Evolutionary conservation across 805 yeast genomes (phyloP).

Genomic region (Zygosaccharomyces pseudorouxii): DNA sequence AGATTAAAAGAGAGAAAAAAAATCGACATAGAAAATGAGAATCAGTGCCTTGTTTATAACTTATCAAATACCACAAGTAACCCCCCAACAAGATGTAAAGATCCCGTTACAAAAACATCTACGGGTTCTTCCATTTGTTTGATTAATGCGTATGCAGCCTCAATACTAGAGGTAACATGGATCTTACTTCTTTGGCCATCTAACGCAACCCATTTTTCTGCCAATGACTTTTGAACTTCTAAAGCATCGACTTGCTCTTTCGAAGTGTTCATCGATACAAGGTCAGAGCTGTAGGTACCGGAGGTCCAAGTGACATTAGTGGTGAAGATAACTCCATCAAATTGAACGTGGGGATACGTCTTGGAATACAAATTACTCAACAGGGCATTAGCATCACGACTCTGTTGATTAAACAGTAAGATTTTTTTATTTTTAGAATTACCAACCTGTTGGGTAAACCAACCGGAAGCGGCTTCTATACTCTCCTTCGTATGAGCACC

Average conservation of each 20-base stretch:
- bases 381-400: constrained; percentile 72
- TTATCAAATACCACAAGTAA: constrained; percentile 76
- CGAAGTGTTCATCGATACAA: constrained; percentile 81
- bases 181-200: constrained; percentile 40
- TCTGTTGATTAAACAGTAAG: constrained; percentile 88
- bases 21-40: neutral
- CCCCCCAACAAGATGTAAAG: constrained; percentile 93
- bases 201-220: constrained; percentile 60
- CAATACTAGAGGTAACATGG: constrained; percentile 67
- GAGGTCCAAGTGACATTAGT: constrained; percentile 89
- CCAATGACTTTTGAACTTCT: constrained; percentile 71
- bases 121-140: constrained; percentile 33
- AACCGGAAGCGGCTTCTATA: constrained; percentile 69
- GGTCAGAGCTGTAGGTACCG: constrained; percentile 74
- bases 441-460: constrained; percentile 51
- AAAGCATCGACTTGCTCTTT: constrained; percentile 73
- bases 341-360: constrained; percentile 41
- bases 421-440: constrained; percentile 36
- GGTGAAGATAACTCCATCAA: constrained; percentile 78
- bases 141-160: constrained; percentile 58
- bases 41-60: neutral
- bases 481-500: constrained; percentile 97
- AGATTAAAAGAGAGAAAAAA: neutral
- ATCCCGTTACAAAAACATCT: constrained; percentile 90
- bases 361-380: constrained; percentile 49